These are phyloP conservation scores for Penicillium sp. DNA, from an alignment of 2,329 filamentous ascomycete genomes.

Conservation along the genomic window DNA sequence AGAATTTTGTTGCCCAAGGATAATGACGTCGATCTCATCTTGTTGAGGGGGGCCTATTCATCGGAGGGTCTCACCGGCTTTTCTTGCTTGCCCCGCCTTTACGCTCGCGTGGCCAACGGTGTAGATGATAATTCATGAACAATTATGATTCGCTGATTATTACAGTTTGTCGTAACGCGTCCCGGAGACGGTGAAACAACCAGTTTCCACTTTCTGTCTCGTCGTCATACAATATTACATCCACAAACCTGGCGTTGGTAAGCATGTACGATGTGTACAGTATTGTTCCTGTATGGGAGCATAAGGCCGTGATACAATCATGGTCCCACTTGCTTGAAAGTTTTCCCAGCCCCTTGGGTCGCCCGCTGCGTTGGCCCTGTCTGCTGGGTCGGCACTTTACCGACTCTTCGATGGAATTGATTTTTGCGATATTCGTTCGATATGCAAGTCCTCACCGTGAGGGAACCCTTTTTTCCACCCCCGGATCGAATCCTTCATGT, in stretches of 20 bases:
- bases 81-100: conserved; percentile 25
- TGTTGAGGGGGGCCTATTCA: conserved; percentile 1
- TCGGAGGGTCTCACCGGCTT: conserved; percentile 25
- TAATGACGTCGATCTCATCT: conserved; percentile 25
- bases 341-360: conserved; percentile 29
- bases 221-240: conserved; percentile 20
- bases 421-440: neutral
- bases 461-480: neutral
- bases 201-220: conserved; percentile 11
- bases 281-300: conserved; percentile 17
- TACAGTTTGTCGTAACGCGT: neutral
- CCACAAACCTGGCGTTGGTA: conserved; percentile 5
- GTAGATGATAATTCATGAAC: neutral
- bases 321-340: conserved; percentile 27
- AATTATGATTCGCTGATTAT: neutral
- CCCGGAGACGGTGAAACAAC: conserved; percentile 9
- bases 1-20: conserved; percentile 16
- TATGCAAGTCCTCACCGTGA: conserved; percentile 2
- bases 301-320: conserved; percentile 23
- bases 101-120: conserved; percentile 23
- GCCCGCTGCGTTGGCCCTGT: conserved; percentile 23
- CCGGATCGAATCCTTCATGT: neutral
- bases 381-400: conserved; percentile 32
- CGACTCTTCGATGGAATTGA: conserved; percentile 25
- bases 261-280: neutral